phyloP scores from a whole-genome alignment of 2,329 filamentous ascomycete species.

The Fonsecaea pedrosoi region DNA sequence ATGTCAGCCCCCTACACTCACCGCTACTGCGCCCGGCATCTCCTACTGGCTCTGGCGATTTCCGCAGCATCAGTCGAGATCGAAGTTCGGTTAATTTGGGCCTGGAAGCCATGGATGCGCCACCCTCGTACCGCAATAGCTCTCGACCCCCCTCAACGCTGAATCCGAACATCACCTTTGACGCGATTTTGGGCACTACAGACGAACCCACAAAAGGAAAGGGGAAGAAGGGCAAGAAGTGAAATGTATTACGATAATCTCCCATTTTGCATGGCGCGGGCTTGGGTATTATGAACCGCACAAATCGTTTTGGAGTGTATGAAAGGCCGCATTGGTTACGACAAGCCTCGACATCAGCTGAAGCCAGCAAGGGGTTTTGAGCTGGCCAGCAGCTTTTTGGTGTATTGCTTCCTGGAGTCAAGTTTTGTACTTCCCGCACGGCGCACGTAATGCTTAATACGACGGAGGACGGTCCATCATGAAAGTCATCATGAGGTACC shows the following conservation, averaged over 20 bases:
- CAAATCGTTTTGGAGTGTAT: neutral
- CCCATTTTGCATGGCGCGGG: conserved; percentile 3
- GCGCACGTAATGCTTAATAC: neutral
- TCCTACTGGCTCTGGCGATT: conserved; percentile 43
- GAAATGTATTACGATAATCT: neutral
- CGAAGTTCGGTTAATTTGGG: conserved; percentile 53
- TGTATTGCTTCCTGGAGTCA: neutral
- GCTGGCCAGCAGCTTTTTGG: neutral
- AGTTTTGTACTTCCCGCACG: neutral
- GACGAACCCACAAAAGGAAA: conserved; percentile 47
- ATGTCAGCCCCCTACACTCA: conserved; percentile 41
- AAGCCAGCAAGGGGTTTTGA: neutral
- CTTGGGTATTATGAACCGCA: neutral
- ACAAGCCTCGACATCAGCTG: neutral
- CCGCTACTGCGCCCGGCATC: conserved; percentile 47
- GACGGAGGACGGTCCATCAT: neutral
- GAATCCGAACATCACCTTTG: conserved; percentile 58
- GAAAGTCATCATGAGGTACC: too few relatives aligned
- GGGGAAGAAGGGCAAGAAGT: conserved; percentile 40
- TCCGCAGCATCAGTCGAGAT: conserved; percentile 44
- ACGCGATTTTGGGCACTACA: conserved; percentile 54
- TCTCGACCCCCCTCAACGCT: conserved; percentile 48
- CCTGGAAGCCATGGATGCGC: conserved; percentile 53
- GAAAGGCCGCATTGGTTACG: neutral
- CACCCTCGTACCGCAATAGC: conserved; percentile 46